Evolutionary conservation across 768 basidiomycete species (phyloP), one percentile per base, ranked within the genome.

Genomic region (Fibroporia radiculosa): DNA sequence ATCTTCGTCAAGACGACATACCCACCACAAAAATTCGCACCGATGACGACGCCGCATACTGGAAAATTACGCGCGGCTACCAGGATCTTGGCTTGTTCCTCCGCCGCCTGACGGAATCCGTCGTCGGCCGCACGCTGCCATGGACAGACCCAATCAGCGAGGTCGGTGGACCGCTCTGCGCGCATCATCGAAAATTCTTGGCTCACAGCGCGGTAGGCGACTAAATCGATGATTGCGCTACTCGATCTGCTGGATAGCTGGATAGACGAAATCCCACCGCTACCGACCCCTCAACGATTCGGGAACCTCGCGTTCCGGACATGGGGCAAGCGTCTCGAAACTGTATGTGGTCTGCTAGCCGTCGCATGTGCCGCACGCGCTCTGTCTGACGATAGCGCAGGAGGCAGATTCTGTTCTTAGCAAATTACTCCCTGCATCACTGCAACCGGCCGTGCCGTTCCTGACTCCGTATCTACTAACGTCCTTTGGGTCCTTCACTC

Each of bases 221-320:
- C 78, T 28, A 48, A 54, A n/a, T 56, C 59, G 37, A 62, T 74
- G 11, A 52, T 92, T 1, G 55, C 54, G 4, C 64, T 93, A 48
- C 66, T 99, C 14, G 75, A 84, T 47, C 68, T 70, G 10, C 63
- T 96, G 32, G 77, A 81, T 51, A 49, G 50, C 1, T 91, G 90
- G 89, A 79, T 93, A 20, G 78, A 85, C 28, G 80, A 83, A 22
- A 84, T 93, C 7, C 93, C 93, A 2, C 79, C 83, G 0, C 71
- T 77, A 5, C 59, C 74, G 29, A 76, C 82, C 6, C 76, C 84
- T 4, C 93, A 96, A 53, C 74, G 92, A 8, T 99, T 86, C 59
- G 95, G 95, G 1, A 96, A 97, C 63, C 75, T 93, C 14, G 83
- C 89, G 0, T 98, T 97, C 56, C 71, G 93, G 43, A 75, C 75